Evolutionary conservation across 352 stramenopile genomes (phyloP).

Genomic region (Globisporangium rhizosaccharum): DNA sequence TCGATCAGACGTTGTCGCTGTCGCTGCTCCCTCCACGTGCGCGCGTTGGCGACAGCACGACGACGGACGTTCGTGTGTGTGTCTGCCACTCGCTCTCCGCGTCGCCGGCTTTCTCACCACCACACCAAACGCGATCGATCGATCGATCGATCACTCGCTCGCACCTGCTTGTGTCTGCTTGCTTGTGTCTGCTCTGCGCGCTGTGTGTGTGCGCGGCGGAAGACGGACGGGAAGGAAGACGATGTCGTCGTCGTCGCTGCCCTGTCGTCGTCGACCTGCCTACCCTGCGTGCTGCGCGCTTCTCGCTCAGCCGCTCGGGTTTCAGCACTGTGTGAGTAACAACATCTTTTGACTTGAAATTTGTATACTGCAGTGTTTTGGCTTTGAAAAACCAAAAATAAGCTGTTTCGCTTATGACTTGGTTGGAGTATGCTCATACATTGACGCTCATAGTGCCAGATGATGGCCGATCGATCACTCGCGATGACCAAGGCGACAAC

Average conservation of each 20-base stretch:
- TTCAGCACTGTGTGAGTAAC: constrained; percentile 1
- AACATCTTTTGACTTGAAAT: constrained; percentile 1
- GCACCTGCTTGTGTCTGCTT: too few species aligned
- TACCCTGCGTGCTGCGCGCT: too few species aligned
- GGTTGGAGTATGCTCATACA: too few species aligned
- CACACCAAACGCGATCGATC: background rate
- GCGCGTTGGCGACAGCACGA: background rate
- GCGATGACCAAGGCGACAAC: too few species aligned
- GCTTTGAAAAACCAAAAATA: constrained; percentile 7
- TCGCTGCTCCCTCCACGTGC: background rate
- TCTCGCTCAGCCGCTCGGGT: too few species aligned
- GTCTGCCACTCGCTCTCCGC: background rate
- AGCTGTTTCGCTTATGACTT: background rate
- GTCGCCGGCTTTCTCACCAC: background rate
- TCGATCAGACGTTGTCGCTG: background rate
- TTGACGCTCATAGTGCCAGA: too few species aligned
- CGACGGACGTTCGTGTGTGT: background rate
- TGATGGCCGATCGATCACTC: too few species aligned
- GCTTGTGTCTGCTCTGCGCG: too few species aligned
- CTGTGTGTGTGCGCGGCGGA: too few species aligned
- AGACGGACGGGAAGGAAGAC: too few species aligned
- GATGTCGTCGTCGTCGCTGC: too few species aligned
- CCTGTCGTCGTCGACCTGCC: too few species aligned
- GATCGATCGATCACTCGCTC: background rate
- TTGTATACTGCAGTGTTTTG: background rate